These are phyloP conservation scores for Lachnellula subtilissima DNA, from an alignment of 2,329 filamentous ascomycete genomes.

Conservation along the genomic window DNA sequence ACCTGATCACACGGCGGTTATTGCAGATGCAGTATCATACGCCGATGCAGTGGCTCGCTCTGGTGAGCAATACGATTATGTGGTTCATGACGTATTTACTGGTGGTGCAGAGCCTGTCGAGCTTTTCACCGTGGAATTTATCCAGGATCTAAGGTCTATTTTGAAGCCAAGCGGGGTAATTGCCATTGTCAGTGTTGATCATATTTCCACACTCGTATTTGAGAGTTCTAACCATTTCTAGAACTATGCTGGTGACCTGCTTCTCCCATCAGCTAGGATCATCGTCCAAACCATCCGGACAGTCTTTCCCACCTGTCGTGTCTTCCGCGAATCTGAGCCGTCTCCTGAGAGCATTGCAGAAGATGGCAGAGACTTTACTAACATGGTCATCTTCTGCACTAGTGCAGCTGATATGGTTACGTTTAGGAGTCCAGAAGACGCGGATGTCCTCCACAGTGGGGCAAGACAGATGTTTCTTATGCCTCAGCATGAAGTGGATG, in stretches of 20 bases:
- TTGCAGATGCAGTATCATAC: conserved; percentile 77
- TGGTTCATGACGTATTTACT: conserved; percentile 96
- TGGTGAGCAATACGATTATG: conserved; percentile 69
- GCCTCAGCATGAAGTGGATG: conserved; percentile 64
- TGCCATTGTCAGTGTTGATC: conserved; percentile 63
- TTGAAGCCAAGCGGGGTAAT: conserved; percentile 76
- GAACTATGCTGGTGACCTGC: conserved; percentile 93
- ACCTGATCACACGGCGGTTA: conserved; percentile 69
- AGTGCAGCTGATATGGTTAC: conserved; percentile 36
- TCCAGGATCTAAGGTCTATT: conserved; percentile 64
- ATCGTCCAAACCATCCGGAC: conserved; percentile 76
- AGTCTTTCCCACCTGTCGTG: conserved; percentile 84
- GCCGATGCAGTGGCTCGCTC: conserved; percentile 42
- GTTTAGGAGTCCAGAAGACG: conserved; percentile 61
- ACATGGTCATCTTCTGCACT: conserved; percentile 89
- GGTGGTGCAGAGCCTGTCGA: conserved; percentile 86
- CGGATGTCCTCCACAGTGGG: conserved; percentile 69
- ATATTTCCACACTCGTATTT: neutral
- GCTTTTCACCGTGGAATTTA: conserved; percentile 83
- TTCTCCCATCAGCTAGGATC: conserved; percentile 68
- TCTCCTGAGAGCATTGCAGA: conserved; percentile 44
- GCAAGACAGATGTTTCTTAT: conserved; percentile 65
- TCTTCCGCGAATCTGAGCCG: conserved; percentile 72
- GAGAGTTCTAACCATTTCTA: conserved; percentile 33
- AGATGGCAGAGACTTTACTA: conserved; percentile 70